Evolutionary conservation across 1,284 basidiomycete genomes (phyloP).

Genomic region (Pascua guehoae): DNA sequence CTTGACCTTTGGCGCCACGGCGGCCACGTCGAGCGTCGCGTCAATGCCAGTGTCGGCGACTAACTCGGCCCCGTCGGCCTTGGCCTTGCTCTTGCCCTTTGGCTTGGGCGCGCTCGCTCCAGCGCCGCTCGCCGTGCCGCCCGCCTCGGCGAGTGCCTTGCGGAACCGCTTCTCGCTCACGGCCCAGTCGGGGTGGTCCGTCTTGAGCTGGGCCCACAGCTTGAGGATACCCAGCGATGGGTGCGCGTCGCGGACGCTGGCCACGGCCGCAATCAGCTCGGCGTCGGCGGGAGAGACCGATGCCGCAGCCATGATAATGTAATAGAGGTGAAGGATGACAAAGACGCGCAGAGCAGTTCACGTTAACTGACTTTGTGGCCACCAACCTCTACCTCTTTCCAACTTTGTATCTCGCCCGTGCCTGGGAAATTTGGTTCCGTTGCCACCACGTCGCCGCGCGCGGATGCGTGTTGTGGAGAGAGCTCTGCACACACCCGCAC

Average conservation of each 20-base stretch:
- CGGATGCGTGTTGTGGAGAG: too few species aligned
- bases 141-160: conserved; percentile 54
- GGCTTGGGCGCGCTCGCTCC: conserved; percentile 21
- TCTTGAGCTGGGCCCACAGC: conserved; percentile 62
- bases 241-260: conserved; percentile 54
- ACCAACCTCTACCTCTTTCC: too few species aligned
- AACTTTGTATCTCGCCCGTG: too few species aligned
- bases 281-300: conserved; percentile 44
- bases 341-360: too few species aligned
- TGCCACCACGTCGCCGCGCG: too few species aligned
- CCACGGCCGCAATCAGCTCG: conserved; percentile 52
- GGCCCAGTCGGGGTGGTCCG: conserved; percentile 62
- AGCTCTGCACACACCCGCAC: too few species aligned
- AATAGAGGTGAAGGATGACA: too few species aligned
- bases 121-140: conserved; percentile 2
- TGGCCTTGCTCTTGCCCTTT: conserved; percentile 12
- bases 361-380: too few species aligned
- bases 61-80: conserved; percentile 32
- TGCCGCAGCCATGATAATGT: not conserved
- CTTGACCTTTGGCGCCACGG: conserved; percentile 63
- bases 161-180: conserved; percentile 76
- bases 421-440: too few species aligned
- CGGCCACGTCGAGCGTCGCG: conserved; percentile 59
- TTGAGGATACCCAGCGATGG: conserved; percentile 67
- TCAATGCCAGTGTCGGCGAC: conserved; percentile 66